Evolutionary conservation across 768 basidiomycete genomes (phyloP), one percentile per base, ranked within the genome.

Genomic region (Suillus ampliporus): DNA sequence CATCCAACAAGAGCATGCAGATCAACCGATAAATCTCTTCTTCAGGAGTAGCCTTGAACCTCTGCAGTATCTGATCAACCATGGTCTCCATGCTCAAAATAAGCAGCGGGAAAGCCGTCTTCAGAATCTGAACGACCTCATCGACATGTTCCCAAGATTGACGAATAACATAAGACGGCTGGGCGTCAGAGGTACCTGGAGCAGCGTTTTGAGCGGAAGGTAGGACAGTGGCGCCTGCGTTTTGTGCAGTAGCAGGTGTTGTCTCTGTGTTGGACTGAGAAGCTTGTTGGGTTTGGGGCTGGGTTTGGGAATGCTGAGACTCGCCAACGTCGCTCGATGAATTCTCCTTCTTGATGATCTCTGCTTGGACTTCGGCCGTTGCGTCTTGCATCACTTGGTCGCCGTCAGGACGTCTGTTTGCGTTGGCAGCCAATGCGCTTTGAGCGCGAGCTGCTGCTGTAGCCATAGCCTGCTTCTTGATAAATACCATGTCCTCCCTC

Each of bases 61-160:
- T 86, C 62, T 88, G 85, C 23, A 88, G 83, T 66, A 99, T 91
- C 76, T 98, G 95, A 67, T 99, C 97, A 5, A 96, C 91, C 84
- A 98, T 91, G 17, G 94, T 96, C 78, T 99, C 97, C 83, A 99
- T 83, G 61, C 95, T 97, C 23, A 99, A 81, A 35, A 97, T 93
- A 40, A 99, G 84, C 8, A 99, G 83, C 0, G 97, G 97, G 82
- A 96, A 97, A 0, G 94, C 90, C 0, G 97, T 97, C 79, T 99
- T 99, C 69, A 99, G 82, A 41, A 94, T 89, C 72, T 95, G 91
- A 46, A 95, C 86, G 61, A 99, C 87, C 71, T 99, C 97, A 23
- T 99, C 97, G 8, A 97, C 88, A 68, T 91, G 84, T 59, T 99
- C 97, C 85, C 88, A 93, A 31, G 93, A 87, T 68, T 92, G 91